Evolutionary conservation across 371 early-diverging fungal genomes (phyloP).

Genomic region (Syncephalis plumigaleata): DNA sequence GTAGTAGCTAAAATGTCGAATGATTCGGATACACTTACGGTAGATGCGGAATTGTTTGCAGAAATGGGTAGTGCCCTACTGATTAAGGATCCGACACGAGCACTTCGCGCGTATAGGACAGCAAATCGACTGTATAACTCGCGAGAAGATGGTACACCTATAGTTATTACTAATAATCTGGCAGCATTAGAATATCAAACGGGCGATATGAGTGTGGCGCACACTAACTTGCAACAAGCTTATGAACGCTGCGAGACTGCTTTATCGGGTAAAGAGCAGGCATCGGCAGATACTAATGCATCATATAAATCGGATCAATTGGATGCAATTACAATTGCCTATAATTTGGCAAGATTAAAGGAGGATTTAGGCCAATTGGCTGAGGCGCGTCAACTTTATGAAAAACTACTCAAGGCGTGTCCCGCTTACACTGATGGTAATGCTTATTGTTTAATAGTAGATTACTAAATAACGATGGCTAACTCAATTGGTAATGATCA

Average conservation of each 20-base stretch:
- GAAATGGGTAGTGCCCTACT: too few species aligned
- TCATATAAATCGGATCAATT: too few species aligned
- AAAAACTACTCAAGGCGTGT: slow-evolving; percentile 30
- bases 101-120: background rate
- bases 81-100: too few species aligned
- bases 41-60: too few species aligned
- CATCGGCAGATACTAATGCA: too few species aligned
- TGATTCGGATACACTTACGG: too few species aligned
- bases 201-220: slow-evolving; percentile 17
- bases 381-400: slow-evolving; percentile 46
- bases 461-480: too few species aligned
- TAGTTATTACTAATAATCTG: slow-evolving; percentile 68
- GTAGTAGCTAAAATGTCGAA: too few species aligned
- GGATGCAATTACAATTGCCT: slow-evolving; percentile 37
- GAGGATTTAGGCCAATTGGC: slow-evolving; percentile 39
- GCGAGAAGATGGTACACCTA: slow-evolving; percentile 13
- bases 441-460: slow-evolving; percentile 50
- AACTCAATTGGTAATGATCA: too few species aligned
- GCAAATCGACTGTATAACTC: slow-evolving; percentile 5
- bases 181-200: slow-evolving; percentile 47
- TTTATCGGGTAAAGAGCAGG: slow-evolving; percentile 1
- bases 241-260: slow-evolving; percentile 12
- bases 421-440: slow-evolving; percentile 60
- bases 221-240: slow-evolving; percentile 18
- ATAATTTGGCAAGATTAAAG: slow-evolving; percentile 64